Conservation (phyloP, 225 moss, liverwort and hornwort species). For the Polytrichum commune region DNA sequence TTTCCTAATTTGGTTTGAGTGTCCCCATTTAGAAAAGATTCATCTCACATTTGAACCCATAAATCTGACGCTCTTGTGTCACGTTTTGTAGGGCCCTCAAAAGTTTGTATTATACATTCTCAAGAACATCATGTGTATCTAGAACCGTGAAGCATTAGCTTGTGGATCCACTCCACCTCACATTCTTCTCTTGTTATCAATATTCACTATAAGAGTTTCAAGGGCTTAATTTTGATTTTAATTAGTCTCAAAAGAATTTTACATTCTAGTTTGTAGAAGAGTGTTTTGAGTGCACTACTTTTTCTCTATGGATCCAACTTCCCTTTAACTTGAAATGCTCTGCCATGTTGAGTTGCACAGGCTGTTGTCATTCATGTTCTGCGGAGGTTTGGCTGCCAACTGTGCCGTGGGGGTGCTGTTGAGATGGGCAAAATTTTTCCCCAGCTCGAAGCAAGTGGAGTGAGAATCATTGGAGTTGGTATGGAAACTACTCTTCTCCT, state of each 20-base stretch:
- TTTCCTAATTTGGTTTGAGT: no score
- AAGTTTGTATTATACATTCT: no score
- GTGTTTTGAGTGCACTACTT: background rate
- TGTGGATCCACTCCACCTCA: no score
- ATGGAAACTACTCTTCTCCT: background rate
- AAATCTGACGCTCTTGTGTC: no score
- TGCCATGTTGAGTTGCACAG: constrained; percentile 21
- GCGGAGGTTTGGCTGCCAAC: constrained; percentile 71
- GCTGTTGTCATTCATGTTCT: constrained; percentile 72
- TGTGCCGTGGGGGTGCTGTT: constrained; percentile 59
- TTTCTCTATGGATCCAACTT: background rate
- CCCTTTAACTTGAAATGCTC: background rate
- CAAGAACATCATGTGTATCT: no score
- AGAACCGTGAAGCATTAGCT: no score
- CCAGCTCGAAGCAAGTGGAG: constrained; percentile 47
- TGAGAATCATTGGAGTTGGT: constrained; percentile 65
- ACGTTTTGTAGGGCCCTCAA: no score
- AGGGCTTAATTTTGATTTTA: background rate
- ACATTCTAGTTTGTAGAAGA: background rate
- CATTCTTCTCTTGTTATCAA: no score
- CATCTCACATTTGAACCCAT: no score
- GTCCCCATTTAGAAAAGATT: no score
- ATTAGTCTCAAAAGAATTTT: background rate
- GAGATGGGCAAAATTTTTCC: constrained; percentile 56
- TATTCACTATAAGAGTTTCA: no score